Evolutionary conservation across 768 basidiomycete genomes (phyloP).

Genomic region (Termitomyces sp.): DNA sequence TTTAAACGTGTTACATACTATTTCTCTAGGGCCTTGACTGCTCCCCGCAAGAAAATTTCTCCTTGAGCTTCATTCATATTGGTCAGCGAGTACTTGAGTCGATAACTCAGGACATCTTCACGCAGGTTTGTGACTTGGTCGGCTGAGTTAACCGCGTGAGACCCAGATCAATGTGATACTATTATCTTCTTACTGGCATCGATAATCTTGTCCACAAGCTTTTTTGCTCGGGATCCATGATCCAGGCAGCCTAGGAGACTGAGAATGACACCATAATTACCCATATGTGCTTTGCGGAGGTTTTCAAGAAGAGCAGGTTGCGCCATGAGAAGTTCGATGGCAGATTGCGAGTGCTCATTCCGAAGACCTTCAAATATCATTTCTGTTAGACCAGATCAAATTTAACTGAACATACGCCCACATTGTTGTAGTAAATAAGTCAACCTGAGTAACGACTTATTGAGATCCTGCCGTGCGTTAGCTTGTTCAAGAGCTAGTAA

Average conservation of each 20-base stretch:
- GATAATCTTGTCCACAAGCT: conserved; percentile 84
- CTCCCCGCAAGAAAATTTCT: conserved; percentile 55
- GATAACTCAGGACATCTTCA: conserved; percentile 79
- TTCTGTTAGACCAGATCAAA: background rate
- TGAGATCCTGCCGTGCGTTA: conserved; percentile 75
- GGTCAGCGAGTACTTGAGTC: conserved; percentile 82
- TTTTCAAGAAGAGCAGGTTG: conserved; percentile 80
- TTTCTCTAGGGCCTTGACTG: conserved; percentile 78
- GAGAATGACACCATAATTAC: conserved; percentile 87
- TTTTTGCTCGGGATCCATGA: conserved; percentile 79
- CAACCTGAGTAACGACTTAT: conserved; percentile 66
- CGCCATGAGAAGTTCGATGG: conserved; percentile 77
- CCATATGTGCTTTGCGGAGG: conserved; percentile 85
- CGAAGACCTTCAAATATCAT: conserved; percentile 48
- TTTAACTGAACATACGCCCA: conserved; percentile 24
- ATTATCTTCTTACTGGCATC: conserved; percentile 49
- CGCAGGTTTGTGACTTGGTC: conserved; percentile 91
- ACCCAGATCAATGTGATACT: background rate
- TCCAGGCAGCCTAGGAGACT: conserved; percentile 93
- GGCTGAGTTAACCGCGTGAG: conserved; percentile 38
- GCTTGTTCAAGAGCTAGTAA: conserved; percentile 67
- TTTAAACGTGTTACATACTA: conserved; percentile 50
- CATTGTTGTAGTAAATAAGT: conserved; percentile 81
- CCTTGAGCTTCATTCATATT: conserved; percentile 63
- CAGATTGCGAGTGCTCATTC: conserved; percentile 63